Percentiles rank a stretch among this genome's conserved stretches.
These are phyloP conservation scores for Boletus huronensis DNA, from an alignment of 768 basidiomycete species.

Conservation along the genomic window DNA sequence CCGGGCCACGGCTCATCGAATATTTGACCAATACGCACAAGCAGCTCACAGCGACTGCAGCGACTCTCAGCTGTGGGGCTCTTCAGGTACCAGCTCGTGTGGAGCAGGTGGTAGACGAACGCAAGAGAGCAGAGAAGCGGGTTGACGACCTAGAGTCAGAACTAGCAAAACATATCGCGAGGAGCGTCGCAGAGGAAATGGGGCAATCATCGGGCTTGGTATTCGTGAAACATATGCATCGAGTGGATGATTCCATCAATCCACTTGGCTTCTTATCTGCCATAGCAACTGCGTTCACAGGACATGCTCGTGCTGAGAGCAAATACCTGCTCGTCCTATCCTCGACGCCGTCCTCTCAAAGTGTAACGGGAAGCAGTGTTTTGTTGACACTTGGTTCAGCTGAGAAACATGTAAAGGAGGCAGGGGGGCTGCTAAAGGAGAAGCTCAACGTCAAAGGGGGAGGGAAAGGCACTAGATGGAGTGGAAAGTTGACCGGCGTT, in stretches of 20 bases:
- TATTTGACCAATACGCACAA: slow-evolving; percentile 59
- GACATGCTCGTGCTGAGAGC: slow-evolving; percentile 16
- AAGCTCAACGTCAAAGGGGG: slow-evolving; percentile 70
- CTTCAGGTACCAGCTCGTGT: slow-evolving; percentile 68
- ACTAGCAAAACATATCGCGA: slow-evolving; percentile 50
- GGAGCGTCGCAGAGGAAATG: slow-evolving; percentile 39
- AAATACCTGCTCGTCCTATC: slow-evolving; percentile 53
- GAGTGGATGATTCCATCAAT: slow-evolving; percentile 59
- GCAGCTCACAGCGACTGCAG: slow-evolving; percentile 51
- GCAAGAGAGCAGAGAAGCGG: slow-evolving; percentile 64
- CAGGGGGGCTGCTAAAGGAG: slow-evolving; percentile 53
- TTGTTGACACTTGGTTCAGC: slow-evolving; percentile 61
- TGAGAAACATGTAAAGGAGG: slow-evolving; percentile 54
- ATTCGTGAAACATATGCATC: slow-evolving; percentile 51
- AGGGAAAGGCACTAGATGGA: slow-evolving; percentile 73
- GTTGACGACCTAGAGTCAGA: slow-evolving; percentile 67
- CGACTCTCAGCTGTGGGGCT: slow-evolving; percentile 64
- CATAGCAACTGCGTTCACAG: slow-evolving; percentile 47
- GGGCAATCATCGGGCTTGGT: slow-evolving; percentile 20
- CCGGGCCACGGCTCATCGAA: slow-evolving; percentile 71
- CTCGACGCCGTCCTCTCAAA: slow-evolving; percentile 61
- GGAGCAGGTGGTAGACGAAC: slow-evolving; percentile 60
- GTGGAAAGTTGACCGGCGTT: slow-evolving; percentile 62
- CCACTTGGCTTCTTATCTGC: slow-evolving; percentile 58
- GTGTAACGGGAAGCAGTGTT: slow-evolving; percentile 44